These are phyloP conservation scores for Fusarium pseudograminearum DNA, from an alignment of 2,329 filamentous ascomycete genomes.

Conservation along the genomic window DNA sequence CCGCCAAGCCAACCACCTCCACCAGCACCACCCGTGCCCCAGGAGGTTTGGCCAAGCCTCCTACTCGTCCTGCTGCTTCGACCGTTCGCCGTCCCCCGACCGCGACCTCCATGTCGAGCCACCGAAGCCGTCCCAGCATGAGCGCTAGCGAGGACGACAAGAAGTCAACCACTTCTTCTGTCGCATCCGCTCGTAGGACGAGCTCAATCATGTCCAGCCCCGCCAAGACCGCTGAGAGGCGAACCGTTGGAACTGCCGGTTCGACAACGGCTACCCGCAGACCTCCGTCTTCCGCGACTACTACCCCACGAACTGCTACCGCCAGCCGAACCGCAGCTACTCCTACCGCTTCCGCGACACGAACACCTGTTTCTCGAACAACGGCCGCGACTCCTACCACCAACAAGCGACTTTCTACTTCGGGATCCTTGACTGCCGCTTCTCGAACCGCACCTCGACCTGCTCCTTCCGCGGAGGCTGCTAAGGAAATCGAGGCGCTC, in stretches of 20 bases:
- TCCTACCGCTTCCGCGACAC: conserved; percentile 25
- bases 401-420: conserved; percentile 68
- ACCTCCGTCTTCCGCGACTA: conserved; percentile 49
- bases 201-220: conserved; percentile 59
- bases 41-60: conserved; percentile 60
- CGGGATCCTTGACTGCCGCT: conserved; percentile 55
- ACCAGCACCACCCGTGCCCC: conserved; percentile 53
- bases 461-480: conserved; percentile 56
- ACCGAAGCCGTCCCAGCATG: conserved; percentile 61
- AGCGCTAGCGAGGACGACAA: conserved; percentile 65
- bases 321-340: conserved; percentile 46
- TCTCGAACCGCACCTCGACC: conserved; percentile 56
- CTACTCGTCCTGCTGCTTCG: conserved; percentile 60
- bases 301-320: conserved; percentile 53
- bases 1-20: conserved; percentile 49
- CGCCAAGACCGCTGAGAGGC: conserved; percentile 52
- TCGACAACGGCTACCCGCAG: conserved; percentile 53
- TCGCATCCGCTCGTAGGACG: conserved; percentile 56
- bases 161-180: conserved; percentile 56
- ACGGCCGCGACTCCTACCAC: conserved; percentile 57
- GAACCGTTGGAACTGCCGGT: conserved; percentile 51
- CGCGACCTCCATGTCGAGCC: conserved; percentile 55
- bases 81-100: conserved; percentile 51
- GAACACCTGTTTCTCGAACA: conserved; percentile 52
- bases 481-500: conserved; percentile 70